Base-by-base conservation (phyloP, 805 yeast genomes). In the Groenewaldozyma tartarivorans region DNA sequence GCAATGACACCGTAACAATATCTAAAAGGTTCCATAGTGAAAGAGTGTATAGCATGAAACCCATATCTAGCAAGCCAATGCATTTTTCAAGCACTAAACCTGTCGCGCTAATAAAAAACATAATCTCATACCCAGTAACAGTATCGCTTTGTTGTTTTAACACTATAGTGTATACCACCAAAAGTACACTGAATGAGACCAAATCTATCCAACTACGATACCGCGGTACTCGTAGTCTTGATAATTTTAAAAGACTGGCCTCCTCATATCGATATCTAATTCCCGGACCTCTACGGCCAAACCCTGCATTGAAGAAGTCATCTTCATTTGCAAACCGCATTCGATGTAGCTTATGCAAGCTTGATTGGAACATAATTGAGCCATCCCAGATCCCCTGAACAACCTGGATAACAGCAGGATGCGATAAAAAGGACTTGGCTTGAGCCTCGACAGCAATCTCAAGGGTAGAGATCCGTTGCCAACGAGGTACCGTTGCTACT, bases 11-110 rank as follows among this genome's bases (percentile, higher is more conserved):
- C 5, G 73, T 62, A 20, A 62, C 50, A 32, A 69, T 57, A 47
- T 74, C 79, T 41, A 72, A 57, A 44, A 69, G 59, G 33, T 71
- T 71, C 79, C 79, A 74, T n/a, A 74, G 55, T 16, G 74, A 67
- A 48, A 69, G 61, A 39, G 64, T 68, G 44, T 71, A 63, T 17
- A 71, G 67, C 29, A 59, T 60, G 45, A 58, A 62, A 40, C 75
- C 74, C 5, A 73, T 71, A 36, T 64, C 66, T 15, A 55, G 51
- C 29, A 71, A 50, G 40, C 68, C 72, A 36, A 64, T 55, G 15
- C 69, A 38, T 44, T 71, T 70, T 44, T 73, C 79, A 32, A 71
- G 51, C 35, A 69, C 68, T 49, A 69, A 68, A 37, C 71, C 72
- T 19, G 72, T 43, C 2, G 69, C 67, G 55, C 74, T 58, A 3